A percentile compares a stretch with the other conserved stretches of the same genome.
Conservation (phyloP, 179 eudicot genomes). For the Corrigiola litoralis region DNA sequence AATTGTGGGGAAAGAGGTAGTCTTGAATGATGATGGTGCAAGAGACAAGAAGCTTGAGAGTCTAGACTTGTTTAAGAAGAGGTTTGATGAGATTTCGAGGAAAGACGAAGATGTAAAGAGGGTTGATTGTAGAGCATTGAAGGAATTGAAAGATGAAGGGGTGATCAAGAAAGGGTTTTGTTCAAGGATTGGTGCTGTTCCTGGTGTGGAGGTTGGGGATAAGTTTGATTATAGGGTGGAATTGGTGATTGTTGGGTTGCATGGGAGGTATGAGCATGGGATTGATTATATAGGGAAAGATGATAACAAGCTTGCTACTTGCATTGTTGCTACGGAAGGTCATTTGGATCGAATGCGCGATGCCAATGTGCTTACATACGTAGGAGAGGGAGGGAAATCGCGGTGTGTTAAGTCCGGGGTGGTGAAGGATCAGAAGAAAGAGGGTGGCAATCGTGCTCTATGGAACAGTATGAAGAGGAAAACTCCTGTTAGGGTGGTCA, state of each 20-base stretch:
- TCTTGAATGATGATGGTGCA: not conserved
- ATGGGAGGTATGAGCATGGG: slow-evolving; percentile 20
- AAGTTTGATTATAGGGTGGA: slow-evolving; percentile 33
- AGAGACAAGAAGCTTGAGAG: slow-evolving; percentile 5
- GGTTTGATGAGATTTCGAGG: slow-evolving; percentile 1
- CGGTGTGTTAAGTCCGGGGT: not conserved
- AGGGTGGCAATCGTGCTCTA: slow-evolving; percentile 34
- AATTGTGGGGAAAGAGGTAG: not conserved
- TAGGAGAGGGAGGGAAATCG: slow-evolving; percentile 36
- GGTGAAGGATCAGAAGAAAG: slow-evolving; percentile 30
- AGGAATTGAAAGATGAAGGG: slow-evolving; percentile 12
- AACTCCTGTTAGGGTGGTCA: slow-evolving; percentile 30
- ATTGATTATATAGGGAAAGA: slow-evolving; percentile 29
- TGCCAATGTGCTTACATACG: slow-evolving; percentile 22
- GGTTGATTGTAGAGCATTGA: slow-evolving; percentile 14
- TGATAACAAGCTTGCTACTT: slow-evolving; percentile 22
- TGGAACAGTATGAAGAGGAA: slow-evolving; percentile 31
- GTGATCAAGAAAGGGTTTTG: not conserved
- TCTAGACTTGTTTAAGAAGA: slow-evolving; percentile 15
- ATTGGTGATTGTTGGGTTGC: slow-evolving; percentile 20
- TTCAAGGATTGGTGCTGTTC: slow-evolving; percentile 27
- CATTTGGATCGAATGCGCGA: slow-evolving; percentile 16
- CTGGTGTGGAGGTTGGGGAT: slow-evolving; percentile 44
- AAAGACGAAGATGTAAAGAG: not conserved
- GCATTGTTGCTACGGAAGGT: slow-evolving; percentile 31